Conservation (phyloP, 805 yeast genomes). For the Nakazawaea wyomingensis region DNA sequence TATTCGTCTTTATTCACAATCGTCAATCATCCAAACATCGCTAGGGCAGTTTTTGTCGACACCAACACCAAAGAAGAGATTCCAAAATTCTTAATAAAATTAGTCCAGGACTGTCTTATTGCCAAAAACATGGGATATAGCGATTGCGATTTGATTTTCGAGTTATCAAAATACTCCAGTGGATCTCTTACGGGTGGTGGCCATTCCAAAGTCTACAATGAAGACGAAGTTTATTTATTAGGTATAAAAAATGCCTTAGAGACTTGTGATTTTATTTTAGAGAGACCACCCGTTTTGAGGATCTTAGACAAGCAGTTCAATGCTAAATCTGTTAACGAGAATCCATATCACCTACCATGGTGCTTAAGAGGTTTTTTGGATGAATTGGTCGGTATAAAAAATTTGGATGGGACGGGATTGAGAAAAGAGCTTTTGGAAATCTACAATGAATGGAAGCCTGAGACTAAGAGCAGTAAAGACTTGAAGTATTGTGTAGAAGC, state of each 20-base stretch:
- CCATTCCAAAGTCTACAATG: conserved; percentile 77
- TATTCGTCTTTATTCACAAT: conserved; percentile 81
- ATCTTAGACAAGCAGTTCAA: conserved; percentile 28
- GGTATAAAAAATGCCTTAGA: conserved; percentile 73
- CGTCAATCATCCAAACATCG: conserved; percentile 81
- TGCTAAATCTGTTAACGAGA: conserved; percentile 53
- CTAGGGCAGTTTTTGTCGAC: conserved; percentile 78
- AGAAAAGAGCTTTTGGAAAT: conserved; percentile 39
- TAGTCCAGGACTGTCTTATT: conserved; percentile 24
- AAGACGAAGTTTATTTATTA: conserved; percentile 69
- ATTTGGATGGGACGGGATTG: conserved; percentile 50
- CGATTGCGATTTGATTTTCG: conserved; percentile 35
- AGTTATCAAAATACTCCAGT: conserved; percentile 66
- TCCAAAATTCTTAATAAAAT: conserved; percentile 39
- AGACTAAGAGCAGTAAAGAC: conserved; percentile 70
- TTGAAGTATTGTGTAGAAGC: conserved; percentile 51
- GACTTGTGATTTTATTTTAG: conserved; percentile 54
- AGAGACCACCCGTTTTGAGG: conserved; percentile 34
- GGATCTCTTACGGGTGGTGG: conserved; percentile 81
- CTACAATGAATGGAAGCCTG: conserved; percentile 81
- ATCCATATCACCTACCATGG: conserved; percentile 91
- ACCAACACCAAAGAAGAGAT: conserved; percentile 14
- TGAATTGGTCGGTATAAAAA: conserved; percentile 40
- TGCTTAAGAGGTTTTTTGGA: conserved; percentile 80
- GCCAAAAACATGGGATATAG: conserved; percentile 23